phyloP scores from a whole-genome alignment of 306 rosid genomes.

The Crataegus laevigata region DNA sequence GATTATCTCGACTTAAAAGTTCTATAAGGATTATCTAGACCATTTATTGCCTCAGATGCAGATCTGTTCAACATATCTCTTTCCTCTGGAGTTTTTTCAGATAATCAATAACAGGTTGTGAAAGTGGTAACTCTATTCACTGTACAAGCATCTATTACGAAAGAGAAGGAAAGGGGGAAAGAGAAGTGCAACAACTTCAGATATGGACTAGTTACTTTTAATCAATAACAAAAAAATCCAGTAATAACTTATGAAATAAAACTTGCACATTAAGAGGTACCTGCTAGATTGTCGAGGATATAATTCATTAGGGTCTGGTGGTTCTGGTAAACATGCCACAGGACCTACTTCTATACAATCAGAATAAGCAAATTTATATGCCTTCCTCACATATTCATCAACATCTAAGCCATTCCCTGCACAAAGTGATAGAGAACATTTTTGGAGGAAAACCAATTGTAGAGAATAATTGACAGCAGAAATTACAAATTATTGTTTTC shows the following conservation, averaged over 20 bases:
- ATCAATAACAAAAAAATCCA: not conserved
- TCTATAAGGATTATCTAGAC: not conserved
- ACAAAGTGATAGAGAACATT: constrained; percentile 5
- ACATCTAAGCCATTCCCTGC: constrained; percentile 97
- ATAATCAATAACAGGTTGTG: not conserved
- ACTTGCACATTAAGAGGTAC: constrained; percentile 34
- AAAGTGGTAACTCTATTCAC: not conserved
- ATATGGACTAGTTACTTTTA: not conserved
- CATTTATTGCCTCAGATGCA: not conserved
- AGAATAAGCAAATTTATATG: constrained; percentile 95
- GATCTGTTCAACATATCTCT: not conserved
- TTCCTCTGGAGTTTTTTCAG: not conserved
- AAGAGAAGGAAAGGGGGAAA: not conserved
- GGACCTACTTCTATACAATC: constrained; percentile 96
- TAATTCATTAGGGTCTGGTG: constrained; percentile 95
- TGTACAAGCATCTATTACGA: not conserved
- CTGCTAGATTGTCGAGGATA: constrained; percentile 97
- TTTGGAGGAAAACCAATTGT: not conserved
- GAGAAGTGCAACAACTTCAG: not conserved
- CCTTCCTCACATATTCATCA: constrained; percentile 95
- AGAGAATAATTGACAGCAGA: constrained; percentile 5
- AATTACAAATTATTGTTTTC: constrained; percentile 1
- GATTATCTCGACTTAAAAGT: not conserved
- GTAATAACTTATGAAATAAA: not conserved
- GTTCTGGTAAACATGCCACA: constrained; percentile 90